A percentile compares a stretch with the other conserved stretches of the same genome.
Evolutionary conservation across 306 rosid genomes (phyloP).

Genomic region (Cicer judaicum): DNA sequence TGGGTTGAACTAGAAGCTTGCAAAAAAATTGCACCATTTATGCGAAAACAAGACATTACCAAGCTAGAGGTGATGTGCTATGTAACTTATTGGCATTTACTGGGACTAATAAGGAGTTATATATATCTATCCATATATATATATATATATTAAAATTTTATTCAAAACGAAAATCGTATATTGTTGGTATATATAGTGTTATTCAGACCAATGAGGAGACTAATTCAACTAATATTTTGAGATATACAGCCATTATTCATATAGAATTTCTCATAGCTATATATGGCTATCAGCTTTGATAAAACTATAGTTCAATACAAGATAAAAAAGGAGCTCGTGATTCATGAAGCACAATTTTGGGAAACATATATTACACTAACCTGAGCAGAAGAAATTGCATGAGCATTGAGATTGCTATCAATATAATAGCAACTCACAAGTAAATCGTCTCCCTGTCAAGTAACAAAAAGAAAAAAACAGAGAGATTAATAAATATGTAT

Average conservation of each 20-base stretch:
- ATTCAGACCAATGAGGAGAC: conserved; percentile 7
- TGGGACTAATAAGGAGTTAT: conserved; percentile 11
- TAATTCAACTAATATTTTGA: conserved; percentile 7
- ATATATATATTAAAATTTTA: neutral
- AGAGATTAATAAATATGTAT: conserved; percentile 1
- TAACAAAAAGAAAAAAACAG: conserved; percentile 26
- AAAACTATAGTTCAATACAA: conserved; percentile 15
- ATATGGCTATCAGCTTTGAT: conserved; percentile 1
- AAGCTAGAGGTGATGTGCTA: neutral
- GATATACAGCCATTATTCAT: neutral
- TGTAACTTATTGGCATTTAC: neutral
- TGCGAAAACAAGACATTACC: conserved; percentile 24
- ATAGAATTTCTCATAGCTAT: neutral
- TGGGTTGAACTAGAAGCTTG: conserved; percentile 17
- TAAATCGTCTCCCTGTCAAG: conserved; percentile 80
- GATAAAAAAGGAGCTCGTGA: neutral
- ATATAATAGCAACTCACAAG: conserved; percentile 86
- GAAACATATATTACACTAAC: conserved; percentile 51
- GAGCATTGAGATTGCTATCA: conserved; percentile 75
- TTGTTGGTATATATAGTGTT: too few species aligned
- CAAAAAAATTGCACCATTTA: conserved; percentile 18
- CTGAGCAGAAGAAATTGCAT: conserved; percentile 91
- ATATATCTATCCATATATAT: neutral
- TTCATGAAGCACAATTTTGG: neutral
- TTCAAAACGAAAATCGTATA: neutral